Evolutionary conservation across 129 eudicot species (phyloP).

Genomic region (Helichrysum umbraculigerum): DNA sequence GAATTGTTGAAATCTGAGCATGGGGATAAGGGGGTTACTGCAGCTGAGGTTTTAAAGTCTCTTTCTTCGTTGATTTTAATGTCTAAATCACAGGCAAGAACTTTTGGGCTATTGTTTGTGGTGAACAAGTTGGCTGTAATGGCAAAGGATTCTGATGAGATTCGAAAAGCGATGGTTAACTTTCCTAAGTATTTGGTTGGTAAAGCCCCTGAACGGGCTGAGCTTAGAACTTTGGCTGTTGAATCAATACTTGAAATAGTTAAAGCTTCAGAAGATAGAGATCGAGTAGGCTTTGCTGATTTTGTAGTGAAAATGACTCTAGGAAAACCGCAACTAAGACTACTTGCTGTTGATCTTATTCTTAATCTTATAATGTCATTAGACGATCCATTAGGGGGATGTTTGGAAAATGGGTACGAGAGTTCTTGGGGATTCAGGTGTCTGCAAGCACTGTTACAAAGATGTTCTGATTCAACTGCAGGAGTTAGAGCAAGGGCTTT

Average conservation of each 20-base stretch:
- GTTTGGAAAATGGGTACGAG: constrained; percentile 41
- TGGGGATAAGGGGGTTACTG: constrained; percentile 59
- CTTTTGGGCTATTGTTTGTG: constrained; percentile 55
- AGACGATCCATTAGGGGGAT: constrained; percentile 40
- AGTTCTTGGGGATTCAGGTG: constrained; percentile 75
- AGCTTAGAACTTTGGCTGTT: constrained; percentile 76
- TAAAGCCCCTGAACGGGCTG: constrained; percentile 83
- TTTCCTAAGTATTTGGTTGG: constrained; percentile 68
- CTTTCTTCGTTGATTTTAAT: constrained; percentile 53
- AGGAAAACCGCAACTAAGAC: constrained; percentile 76
- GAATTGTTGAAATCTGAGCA: constrained; percentile 72
- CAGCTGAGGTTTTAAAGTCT: constrained; percentile 79
- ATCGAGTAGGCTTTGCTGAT: constrained; percentile 67
- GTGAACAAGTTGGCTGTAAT: constrained; percentile 52
- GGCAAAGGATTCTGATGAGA: constrained; percentile 50
- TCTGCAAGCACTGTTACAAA: constrained; percentile 60
- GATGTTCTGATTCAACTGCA: constrained; percentile 77
- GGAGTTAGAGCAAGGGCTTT: constrained; percentile 83
- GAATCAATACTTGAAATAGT: constrained; percentile 80
- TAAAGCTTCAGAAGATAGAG: constrained; percentile 51
- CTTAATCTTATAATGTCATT: constrained; percentile 51
- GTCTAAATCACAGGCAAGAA: constrained; percentile 60
- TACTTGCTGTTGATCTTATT: constrained; percentile 77
- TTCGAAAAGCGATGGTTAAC: constrained; percentile 58
- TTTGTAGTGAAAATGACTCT: constrained; percentile 74